Evolutionary conservation across 1,284 basidiomycete species (phyloP).

Genomic region (Ganoderma meredithae): DNA sequence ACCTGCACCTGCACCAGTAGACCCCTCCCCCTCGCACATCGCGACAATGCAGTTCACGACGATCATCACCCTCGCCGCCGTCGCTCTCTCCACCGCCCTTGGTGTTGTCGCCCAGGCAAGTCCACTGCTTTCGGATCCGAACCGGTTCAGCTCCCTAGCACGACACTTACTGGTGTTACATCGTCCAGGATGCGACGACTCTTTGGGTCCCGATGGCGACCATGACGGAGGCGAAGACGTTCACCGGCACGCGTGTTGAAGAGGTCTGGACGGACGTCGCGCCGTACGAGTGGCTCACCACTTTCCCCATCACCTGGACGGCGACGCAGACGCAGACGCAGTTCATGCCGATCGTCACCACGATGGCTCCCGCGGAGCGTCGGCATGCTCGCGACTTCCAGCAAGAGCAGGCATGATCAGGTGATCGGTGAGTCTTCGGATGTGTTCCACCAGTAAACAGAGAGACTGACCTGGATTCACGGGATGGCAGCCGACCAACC

Average conservation of each 20-base stretch:
- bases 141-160: not conserved
- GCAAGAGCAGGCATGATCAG: constrained; percentile 16
- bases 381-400: constrained; percentile 32
- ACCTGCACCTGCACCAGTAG: constrained; percentile 3
- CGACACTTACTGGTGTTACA: not conserved
- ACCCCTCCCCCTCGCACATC: not conserved
- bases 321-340: constrained; percentile 26
- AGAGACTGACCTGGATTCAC: not conserved
- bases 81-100: constrained; percentile 21
- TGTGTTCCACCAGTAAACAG: not conserved
- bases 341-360: constrained; percentile 27
- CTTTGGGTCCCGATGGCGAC: constrained; percentile 32
- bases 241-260: constrained; percentile 30
- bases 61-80: constrained; percentile 24
- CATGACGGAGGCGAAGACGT: constrained; percentile 28
- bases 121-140: not conserved
- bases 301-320: constrained; percentile 29
- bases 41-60: constrained; percentile 28
- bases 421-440: not conserved
- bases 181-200: constrained; percentile 19
- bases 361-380: constrained; percentile 12
- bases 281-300: constrained; percentile 29
- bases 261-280: constrained; percentile 27
- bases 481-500: not conserved
- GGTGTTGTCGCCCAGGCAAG: constrained; percentile 26